Evolutionary conservation across 2,329 filamentous ascomycete species (phyloP).

Genomic region (Claviceps digitariae): DNA sequence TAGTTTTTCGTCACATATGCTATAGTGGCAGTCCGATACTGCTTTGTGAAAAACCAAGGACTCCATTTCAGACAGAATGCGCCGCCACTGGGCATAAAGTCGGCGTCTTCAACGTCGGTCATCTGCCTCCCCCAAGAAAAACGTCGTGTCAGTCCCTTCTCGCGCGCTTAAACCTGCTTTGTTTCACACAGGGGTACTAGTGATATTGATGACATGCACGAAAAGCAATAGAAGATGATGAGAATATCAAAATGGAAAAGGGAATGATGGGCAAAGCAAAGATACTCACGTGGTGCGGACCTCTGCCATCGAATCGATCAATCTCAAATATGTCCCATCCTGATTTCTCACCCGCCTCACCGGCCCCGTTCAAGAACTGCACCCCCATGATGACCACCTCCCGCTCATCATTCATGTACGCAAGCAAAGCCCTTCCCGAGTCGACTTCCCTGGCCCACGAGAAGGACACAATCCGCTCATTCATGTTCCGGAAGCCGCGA

Average conservation of each 20-base stretch:
- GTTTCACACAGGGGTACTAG: no score
- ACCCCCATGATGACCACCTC: constrained; percentile 39
- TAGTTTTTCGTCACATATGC: constrained; percentile 38
- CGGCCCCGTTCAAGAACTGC: constrained; percentile 20
- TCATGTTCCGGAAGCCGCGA: constrained; percentile 20
- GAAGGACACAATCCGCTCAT: constrained; percentile 36
- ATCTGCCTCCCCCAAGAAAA: constrained; percentile 11
- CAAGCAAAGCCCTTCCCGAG: constrained; percentile 30
- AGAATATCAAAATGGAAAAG: no score
- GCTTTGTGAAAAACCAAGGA: constrained; percentile 31
- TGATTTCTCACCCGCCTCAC: constrained; percentile 15
- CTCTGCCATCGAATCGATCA: constrained; percentile 31
- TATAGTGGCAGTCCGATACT: constrained; percentile 27
- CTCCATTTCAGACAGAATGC: constrained; percentile 41
- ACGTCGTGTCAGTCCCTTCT: background rate
- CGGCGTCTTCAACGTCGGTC: constrained; percentile 27
- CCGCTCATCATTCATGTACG: constrained; percentile 35
- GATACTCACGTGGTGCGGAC: constrained; percentile 26
- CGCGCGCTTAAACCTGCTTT: no score
- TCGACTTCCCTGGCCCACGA: constrained; percentile 36
- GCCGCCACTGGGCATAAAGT: constrained; percentile 34
- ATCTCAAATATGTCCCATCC: constrained; percentile 39
- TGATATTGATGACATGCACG: no score
- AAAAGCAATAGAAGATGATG: no score
- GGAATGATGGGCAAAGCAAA: background rate